Base-by-base conservation (phyloP, 768 basidiomycete species). In the Xanthoconium stramineum region DNA sequence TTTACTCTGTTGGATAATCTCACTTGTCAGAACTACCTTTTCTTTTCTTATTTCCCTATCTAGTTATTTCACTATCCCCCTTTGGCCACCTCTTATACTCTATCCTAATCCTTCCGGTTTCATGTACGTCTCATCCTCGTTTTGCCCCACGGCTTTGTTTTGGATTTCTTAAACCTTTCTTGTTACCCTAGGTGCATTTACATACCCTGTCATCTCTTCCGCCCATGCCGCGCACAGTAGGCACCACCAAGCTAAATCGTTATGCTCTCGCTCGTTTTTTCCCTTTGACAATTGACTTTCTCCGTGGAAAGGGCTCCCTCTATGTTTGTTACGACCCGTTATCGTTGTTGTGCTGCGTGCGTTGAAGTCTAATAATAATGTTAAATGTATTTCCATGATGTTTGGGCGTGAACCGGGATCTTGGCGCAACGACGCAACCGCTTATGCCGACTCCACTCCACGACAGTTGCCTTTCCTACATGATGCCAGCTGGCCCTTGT, bases 31-130 rank as follows among this genome's bases (percentile, higher is more conserved):
- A 60, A 50, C 58, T 63, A 56, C 51, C 37, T 58, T 57, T 56
- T 20, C 40, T 53, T 66, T 67, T 65, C 59, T 70, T 69, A 70
- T 68, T 69, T 40, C 43, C 54, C 57, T 66, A 69, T 69, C 68
- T 69, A 69, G 64, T 59, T 59, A 60, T 61, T 69, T 37, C 55
- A 56, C 52, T 36, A 55, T 68, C 55, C 52, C 28, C 66, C 47
- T 29, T 65, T 58, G 56, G 47, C 61, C 51, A 50, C 55, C 55
- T 40, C 45, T 60, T 61, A 60, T 64, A 68, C 50, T 62, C 50
- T 58, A 60, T 46, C 61, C 51, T 69, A 69, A 69, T 70, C 32
- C 47, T 56, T 69, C 53, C 48, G 45, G 47, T 54, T 68, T 60
- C 53, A 15, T 60, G 59, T 61, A 55, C 50, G 58, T 60, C 38